Conservation (phyloP, 306 rosid species). For the Macrotyloma uniflorum region DNA sequence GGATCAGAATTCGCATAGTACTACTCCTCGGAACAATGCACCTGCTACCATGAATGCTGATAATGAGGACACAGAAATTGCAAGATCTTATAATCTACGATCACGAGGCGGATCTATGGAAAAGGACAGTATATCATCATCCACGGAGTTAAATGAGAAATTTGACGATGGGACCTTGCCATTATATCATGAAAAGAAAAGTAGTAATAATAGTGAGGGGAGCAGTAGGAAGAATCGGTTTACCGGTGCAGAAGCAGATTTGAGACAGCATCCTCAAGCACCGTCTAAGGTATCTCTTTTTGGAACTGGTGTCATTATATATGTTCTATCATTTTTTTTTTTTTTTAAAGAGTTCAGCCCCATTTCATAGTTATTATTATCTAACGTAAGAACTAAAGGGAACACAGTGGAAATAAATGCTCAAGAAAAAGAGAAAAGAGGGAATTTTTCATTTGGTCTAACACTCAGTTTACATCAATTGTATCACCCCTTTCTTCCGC, state of each 20-base stretch:
- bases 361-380: conserved; percentile 18
- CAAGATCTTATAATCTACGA: conserved; percentile 43
- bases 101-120: conserved; percentile 32
- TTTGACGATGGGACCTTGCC: conserved; percentile 27
- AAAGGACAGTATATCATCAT: conserved; percentile 28
- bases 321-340: neutral
- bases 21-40: conserved; percentile 25
- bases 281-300: conserved; percentile 41
- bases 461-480: neutral
- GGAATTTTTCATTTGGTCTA: conserved; percentile 1
- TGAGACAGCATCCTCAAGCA: conserved; percentile 36
- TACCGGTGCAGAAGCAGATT: conserved; percentile 34
- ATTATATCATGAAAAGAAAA: conserved; percentile 38
- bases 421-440: neutral
- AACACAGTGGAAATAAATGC: conserved; percentile 1
- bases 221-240: conserved; percentile 35
- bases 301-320: conserved; percentile 9
- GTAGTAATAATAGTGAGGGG: conserved; percentile 36
- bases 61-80: conserved; percentile 30
- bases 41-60: conserved; percentile 11
- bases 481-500: conserved; percentile 7
- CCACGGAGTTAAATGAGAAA: conserved; percentile 33
- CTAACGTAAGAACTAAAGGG: neutral
- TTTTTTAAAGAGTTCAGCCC: neutral
- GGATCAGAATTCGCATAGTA: conserved; percentile 43